Percentiles rank a stretch among this genome's conserved stretches.
Conservation (phyloP, 768 basidiomycete species). For the Amanita fuliginea region DNA sequence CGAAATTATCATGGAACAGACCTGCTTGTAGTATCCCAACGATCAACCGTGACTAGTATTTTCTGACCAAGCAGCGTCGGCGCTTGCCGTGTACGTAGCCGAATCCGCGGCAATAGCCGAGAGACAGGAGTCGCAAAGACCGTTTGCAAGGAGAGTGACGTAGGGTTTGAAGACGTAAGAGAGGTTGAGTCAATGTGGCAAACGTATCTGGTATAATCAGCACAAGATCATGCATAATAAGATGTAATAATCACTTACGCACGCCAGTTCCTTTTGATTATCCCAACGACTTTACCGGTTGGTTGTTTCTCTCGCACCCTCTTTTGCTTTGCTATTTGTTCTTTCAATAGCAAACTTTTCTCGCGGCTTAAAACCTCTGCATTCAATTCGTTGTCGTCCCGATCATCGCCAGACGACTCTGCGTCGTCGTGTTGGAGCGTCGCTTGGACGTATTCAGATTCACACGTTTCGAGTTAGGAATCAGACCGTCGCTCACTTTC, state of each 20-base stretch:
- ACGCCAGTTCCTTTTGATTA: slow-evolving; percentile 94
- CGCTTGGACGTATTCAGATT: slow-evolving; percentile 27
- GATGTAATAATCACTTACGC: slow-evolving; percentile 41
- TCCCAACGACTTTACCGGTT: slow-evolving; percentile 83
- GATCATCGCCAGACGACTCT: slow-evolving; percentile 60
- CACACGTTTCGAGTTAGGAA: no score
- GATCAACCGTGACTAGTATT: slow-evolving; percentile 90
- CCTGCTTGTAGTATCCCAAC: slow-evolving; percentile 78
- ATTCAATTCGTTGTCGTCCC: slow-evolving; percentile 28
- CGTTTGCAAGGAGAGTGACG: slow-evolving; percentile 78
- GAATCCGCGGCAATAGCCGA: slow-evolving; percentile 83
- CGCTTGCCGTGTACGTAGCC: slow-evolving; percentile 91
- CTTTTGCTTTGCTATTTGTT: slow-evolving; percentile 17
- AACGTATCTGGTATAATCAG: slow-evolving; percentile 52
- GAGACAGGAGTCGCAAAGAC: slow-evolving; percentile 94
- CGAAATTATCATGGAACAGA: background rate
- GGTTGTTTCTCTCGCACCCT: slow-evolving; percentile 58
- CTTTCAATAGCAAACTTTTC: slow-evolving; percentile 29
- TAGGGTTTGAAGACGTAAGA: slow-evolving; percentile 63
- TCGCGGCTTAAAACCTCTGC: slow-evolving; percentile 27
- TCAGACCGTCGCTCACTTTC: slow-evolving; percentile 38
- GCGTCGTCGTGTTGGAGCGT: slow-evolving; percentile 83
- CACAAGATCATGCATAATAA: background rate
- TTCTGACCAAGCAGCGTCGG: slow-evolving; percentile 83
- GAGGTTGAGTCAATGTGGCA: slow-evolving; percentile 92